Percentiles rank a stretch among this genome's conserved stretches.
Evolutionary conservation across 1,284 basidiomycete species (phyloP).

Genomic region (Fomitiporia mediterranea): DNA sequence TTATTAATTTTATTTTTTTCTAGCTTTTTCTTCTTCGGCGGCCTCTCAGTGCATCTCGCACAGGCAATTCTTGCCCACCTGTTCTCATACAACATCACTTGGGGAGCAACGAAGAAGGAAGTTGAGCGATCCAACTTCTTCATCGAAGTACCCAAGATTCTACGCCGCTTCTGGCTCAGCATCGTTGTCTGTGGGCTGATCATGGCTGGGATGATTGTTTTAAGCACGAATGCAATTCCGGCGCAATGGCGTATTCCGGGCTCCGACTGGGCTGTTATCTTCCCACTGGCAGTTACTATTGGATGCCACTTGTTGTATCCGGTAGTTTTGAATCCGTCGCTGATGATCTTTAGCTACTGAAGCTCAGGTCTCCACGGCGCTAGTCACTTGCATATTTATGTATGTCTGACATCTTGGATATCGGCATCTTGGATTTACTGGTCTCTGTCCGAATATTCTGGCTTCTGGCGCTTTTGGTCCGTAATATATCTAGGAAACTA

Average conservation of each 20-base stretch:
- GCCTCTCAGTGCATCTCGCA: constrained; percentile 69
- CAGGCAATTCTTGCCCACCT: constrained; percentile 75
- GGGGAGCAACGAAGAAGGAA: constrained; percentile 77
- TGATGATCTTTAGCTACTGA: constrained; percentile 66
- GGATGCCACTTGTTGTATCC: constrained; percentile 68
- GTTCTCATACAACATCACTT: constrained; percentile 81
- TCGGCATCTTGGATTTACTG: too few species aligned
- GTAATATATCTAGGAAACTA: too few species aligned
- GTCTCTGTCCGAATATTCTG: too few species aligned
- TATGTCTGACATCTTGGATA: too few species aligned
- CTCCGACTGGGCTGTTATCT: constrained; percentile 62
- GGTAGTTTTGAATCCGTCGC: constrained; percentile 74
- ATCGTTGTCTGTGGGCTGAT: constrained; percentile 49
- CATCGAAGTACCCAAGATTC: constrained; percentile 79
- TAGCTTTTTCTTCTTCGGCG: constrained; percentile 84
- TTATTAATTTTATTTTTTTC: constrained; percentile 18
- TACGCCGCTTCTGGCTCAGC: constrained; percentile 66
- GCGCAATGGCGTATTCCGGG: constrained; percentile 57
- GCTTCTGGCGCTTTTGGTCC: too few species aligned
- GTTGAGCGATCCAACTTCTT: constrained; percentile 83
- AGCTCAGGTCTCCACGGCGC: background rate
- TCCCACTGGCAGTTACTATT: constrained; percentile 60
- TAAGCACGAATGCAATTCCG: constrained; percentile 50
- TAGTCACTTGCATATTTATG: background rate
- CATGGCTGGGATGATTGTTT: constrained; percentile 49